Evolutionary conservation across 2,329 filamentous ascomycete species (phyloP).

Genomic region (Ceratocystis colombiana): DNA sequence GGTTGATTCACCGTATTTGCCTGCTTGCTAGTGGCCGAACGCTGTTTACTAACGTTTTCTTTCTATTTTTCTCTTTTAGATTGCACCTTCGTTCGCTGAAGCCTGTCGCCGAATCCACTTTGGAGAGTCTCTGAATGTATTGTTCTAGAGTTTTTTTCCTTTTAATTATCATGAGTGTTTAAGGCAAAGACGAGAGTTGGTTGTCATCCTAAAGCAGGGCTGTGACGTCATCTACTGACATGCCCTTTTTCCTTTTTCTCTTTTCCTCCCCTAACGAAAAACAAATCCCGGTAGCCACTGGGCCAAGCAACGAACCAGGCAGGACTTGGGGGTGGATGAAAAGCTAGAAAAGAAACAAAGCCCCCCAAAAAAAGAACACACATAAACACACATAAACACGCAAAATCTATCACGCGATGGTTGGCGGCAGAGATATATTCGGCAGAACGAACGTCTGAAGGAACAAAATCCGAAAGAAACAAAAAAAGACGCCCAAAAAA

Average conservation of each 20-base stretch:
- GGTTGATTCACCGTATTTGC: constrained; percentile 23
- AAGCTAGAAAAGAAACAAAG: background rate
- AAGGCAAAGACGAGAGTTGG: constrained; percentile 1
- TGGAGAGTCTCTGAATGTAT: constrained; percentile 90
- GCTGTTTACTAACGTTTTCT: background rate
- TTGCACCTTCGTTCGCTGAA: constrained; percentile 86
- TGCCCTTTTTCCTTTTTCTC: background rate
- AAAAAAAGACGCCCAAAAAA: background rate
- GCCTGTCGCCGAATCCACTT: constrained; percentile 93
- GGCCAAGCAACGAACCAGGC: background rate
- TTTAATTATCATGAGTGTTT: background rate
- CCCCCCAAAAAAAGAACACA: background rate
- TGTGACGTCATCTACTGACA: constrained; percentile 7
- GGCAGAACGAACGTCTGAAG: background rate
- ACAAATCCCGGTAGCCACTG: background rate
- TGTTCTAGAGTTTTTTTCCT: constrained; percentile 45
- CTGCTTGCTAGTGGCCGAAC: background rate
- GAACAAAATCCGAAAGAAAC: background rate
- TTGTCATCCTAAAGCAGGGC: background rate
- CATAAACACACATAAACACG: background rate
- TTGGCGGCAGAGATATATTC: background rate
- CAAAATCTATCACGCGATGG: constrained; percentile 13
- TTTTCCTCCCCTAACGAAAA: background rate
- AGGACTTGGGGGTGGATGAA: background rate
- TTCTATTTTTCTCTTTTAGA: constrained; percentile 25